These are phyloP conservation scores for Decorospora gaudefroyi DNA, from an alignment of 2,329 filamentous ascomycete species.

Conservation along the genomic window DNA sequence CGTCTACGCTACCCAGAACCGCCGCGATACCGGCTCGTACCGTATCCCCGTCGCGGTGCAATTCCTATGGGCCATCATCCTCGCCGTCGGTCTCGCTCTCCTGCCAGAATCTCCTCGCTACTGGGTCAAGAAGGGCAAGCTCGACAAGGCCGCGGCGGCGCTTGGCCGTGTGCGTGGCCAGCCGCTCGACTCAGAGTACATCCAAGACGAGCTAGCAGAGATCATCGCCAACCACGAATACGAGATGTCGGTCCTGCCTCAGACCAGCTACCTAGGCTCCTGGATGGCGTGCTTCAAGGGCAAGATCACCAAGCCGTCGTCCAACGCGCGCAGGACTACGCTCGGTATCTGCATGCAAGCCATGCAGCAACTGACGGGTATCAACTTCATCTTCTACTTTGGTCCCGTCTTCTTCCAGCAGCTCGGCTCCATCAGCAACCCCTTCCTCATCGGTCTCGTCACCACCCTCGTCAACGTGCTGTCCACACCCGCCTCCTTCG, in stretches of 20 bases:
- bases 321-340: slow-evolving; percentile 55
- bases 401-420: slow-evolving; percentile 83
- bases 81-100: slow-evolving; percentile 70
- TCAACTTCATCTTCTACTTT: slow-evolving; percentile 71
- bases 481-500: slow-evolving; percentile 86
- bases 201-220: slow-evolving; percentile 80
- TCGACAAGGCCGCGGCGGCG: slow-evolving; percentile 67
- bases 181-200: slow-evolving; percentile 72
- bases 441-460: slow-evolving; percentile 82
- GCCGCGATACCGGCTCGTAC: slow-evolving; percentile 66
- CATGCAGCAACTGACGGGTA: slow-evolving; percentile 69
- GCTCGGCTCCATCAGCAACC: slow-evolving; percentile 70
- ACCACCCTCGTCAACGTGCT: slow-evolving; percentile 86
- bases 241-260: slow-evolving; percentile 63
- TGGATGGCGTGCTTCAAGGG: slow-evolving; percentile 70
- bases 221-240: slow-evolving; percentile 93
- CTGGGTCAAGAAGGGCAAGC: slow-evolving; percentile 76
- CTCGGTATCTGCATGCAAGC: slow-evolving; percentile 56
- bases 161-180: slow-evolving; percentile 76
- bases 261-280: slow-evolving; percentile 50
- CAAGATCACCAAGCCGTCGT: slow-evolving; percentile 55
- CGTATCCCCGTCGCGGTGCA: slow-evolving; percentile 83
- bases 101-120: slow-evolving; percentile 87
- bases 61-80: slow-evolving; percentile 79
- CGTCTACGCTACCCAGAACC: slow-evolving; percentile 71